Conservation (phyloP, 2,329 filamentous ascomycete genomes). For the Microdochium bolleyi region DNA sequence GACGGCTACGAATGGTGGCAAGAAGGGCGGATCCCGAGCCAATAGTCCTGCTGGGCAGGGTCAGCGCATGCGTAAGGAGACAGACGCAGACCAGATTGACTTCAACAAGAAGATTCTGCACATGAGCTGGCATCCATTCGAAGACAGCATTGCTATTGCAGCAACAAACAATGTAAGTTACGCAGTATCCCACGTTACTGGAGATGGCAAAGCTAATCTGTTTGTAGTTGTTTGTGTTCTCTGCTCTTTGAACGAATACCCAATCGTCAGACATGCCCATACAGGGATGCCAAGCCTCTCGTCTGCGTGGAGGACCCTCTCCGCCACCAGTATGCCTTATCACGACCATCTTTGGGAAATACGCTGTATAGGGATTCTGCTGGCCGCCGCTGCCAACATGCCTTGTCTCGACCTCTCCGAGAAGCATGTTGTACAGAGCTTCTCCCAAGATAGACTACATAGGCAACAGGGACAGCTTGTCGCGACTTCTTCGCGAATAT, state of each 20-base stretch:
- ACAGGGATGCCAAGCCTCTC: too few relatives aligned
- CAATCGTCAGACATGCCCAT: not conserved
- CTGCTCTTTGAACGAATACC: constrained; percentile 47
- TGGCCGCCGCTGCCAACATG: too few relatives aligned
- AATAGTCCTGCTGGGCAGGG: constrained; percentile 79
- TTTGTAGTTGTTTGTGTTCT: constrained; percentile 67
- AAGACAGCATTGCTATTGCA: constrained; percentile 98
- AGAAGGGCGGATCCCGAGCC: constrained; percentile 83
- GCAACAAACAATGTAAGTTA: constrained; percentile 95
- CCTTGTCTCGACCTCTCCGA: too few relatives aligned
- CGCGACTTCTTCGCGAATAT: too few relatives aligned
- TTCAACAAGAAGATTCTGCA: constrained; percentile 99
- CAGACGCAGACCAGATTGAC: constrained; percentile 97
- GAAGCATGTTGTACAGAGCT: too few relatives aligned
- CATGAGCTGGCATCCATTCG: constrained; percentile 99
- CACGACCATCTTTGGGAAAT: too few relatives aligned
- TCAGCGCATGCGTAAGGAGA: constrained; percentile 97
- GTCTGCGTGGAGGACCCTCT: too few relatives aligned
- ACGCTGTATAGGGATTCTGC: too few relatives aligned
- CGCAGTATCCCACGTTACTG: not conserved
- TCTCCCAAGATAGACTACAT: too few relatives aligned
- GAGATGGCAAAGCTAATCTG: constrained; percentile 13
- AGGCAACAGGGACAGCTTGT: too few relatives aligned
- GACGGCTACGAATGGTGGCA: constrained; percentile 61
- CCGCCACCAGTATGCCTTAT: too few relatives aligned